Conservation (phyloP, 2,329 filamentous ascomycete genomes). For the Coniochaeta ligniaria region DNA sequence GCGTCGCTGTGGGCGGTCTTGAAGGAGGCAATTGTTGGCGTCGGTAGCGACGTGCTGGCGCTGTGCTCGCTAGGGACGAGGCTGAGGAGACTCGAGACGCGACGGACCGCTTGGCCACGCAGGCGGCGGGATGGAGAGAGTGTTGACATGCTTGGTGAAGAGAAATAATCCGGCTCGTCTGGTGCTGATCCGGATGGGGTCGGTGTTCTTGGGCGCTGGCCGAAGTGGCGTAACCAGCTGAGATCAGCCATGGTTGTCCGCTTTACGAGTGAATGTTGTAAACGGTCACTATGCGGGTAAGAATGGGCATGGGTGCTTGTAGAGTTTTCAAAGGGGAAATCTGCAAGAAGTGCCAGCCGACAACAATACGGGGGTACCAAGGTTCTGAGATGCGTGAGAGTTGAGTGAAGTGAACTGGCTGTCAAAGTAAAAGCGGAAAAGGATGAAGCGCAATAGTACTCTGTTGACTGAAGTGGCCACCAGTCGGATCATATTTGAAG, state of each 20-base stretch:
- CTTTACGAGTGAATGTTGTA: not conserved
- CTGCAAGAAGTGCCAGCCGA: not conserved
- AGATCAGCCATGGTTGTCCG: not conserved
- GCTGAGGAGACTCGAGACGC: conserved; percentile 1
- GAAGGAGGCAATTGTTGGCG: not conserved
- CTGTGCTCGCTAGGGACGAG: not conserved
- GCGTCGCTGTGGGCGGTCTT: not conserved
- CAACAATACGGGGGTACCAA: not conserved
- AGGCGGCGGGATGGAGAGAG: not conserved
- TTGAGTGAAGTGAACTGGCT: no score
- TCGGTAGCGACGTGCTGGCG: not conserved
- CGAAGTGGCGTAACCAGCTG: not conserved
- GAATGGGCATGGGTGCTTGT: no score
- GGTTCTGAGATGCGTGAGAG: not conserved
- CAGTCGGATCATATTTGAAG: no score
- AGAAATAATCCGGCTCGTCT: not conserved
- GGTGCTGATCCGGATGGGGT: not conserved
- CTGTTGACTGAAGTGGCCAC: no score
- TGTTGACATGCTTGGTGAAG: not conserved
- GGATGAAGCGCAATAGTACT: no score
- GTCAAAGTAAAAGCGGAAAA: no score
- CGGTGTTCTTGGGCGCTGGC: not conserved
- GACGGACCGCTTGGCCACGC: not conserved
- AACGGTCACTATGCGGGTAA: not conserved
- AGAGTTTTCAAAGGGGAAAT: no score